These are phyloP conservation scores for Piper longum DNA, from an alignment of 164 flowering plant species.

Conservation along the genomic window DNA sequence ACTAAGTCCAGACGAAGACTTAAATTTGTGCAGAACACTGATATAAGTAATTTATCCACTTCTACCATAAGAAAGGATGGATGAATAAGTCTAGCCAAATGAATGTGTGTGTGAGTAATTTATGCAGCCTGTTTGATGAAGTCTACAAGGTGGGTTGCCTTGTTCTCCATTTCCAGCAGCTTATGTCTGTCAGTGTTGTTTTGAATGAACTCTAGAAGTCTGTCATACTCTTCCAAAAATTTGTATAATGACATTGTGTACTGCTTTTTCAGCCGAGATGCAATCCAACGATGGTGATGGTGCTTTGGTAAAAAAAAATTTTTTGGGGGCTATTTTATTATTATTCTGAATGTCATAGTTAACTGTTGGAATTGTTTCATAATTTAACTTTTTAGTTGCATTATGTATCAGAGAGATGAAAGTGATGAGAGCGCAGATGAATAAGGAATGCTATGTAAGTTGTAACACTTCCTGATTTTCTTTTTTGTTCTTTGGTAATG, in stretches of 20 bases:
- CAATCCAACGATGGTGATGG: conserved; percentile 35
- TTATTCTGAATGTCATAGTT: not conserved
- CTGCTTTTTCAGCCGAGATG: conserved; percentile 22
- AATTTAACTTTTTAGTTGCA: not conserved
- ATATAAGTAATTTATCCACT: no score
- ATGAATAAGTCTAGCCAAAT: no score
- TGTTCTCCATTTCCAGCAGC: not conserved
- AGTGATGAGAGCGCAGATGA: conserved; percentile 56
- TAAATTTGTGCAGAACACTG: no score
- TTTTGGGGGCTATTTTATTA: not conserved
- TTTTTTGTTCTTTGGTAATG: no score
- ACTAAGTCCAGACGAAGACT: no score
- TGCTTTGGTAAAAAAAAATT: conserved; percentile 17
- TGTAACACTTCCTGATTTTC: no score
- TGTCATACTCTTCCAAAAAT: not conserved
- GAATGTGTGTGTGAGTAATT: no score
- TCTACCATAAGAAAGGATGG: no score
- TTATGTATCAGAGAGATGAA: conserved; percentile 29
- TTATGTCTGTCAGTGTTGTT: not conserved
- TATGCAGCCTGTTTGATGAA: no score
- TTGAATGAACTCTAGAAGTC: not conserved
- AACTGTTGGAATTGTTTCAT: not conserved
- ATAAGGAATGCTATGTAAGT: conserved; percentile 86
- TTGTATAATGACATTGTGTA: not conserved
- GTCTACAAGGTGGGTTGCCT: no score